A percentile compares a stretch with the other conserved stretches of the same genome.
phyloP scores from a whole-genome alignment of 2,329 filamentous ascomycete genomes.

The Arthrobotrys entomopaga region DNA sequence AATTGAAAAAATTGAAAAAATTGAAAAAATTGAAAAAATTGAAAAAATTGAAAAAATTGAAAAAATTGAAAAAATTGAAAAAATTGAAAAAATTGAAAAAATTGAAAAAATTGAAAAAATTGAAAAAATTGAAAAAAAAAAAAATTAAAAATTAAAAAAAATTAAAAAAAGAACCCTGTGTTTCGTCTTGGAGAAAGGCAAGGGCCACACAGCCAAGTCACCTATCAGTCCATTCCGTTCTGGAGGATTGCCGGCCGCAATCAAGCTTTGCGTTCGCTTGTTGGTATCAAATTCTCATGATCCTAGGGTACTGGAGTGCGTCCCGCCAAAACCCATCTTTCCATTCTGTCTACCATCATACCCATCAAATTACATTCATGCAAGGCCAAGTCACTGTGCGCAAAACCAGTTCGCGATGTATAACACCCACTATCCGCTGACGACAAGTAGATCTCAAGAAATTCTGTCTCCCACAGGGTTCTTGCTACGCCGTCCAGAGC shows the following conservation, averaged over 20 bases:
- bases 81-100: not conserved
- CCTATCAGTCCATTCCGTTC: slow-evolving; percentile 7
- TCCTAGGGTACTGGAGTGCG: slow-evolving; percentile 25
- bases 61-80: not conserved
- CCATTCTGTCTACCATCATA: slow-evolving; percentile 26
- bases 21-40: not conserved
- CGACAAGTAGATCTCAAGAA: slow-evolving; percentile 1
- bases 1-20: too few relatives aligned
- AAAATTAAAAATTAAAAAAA: too few relatives aligned
- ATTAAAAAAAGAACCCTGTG: slow-evolving; percentile 22
- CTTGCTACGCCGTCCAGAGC: not conserved
- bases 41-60: too few relatives aligned
- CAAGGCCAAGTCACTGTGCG: slow-evolving; percentile 53
- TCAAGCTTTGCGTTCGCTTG: not conserved
- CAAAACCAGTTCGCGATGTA: slow-evolving; percentile 33
- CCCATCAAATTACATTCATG: slow-evolving; percentile 25
- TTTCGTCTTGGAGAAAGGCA: slow-evolving; percentile 22
- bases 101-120: not conserved
- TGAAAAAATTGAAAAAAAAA: too few relatives aligned
- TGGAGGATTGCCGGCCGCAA: slow-evolving; percentile 6
- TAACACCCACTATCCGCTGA: not conserved
- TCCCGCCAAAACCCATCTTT: slow-evolving; percentile 20
- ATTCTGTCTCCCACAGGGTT: not conserved
- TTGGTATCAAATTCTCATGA: slow-evolving; percentile 30
- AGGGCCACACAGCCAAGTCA: slow-evolving; percentile 45